Conservation (phyloP, 345 rosid species). For the Citrus trifoliata region DNA sequence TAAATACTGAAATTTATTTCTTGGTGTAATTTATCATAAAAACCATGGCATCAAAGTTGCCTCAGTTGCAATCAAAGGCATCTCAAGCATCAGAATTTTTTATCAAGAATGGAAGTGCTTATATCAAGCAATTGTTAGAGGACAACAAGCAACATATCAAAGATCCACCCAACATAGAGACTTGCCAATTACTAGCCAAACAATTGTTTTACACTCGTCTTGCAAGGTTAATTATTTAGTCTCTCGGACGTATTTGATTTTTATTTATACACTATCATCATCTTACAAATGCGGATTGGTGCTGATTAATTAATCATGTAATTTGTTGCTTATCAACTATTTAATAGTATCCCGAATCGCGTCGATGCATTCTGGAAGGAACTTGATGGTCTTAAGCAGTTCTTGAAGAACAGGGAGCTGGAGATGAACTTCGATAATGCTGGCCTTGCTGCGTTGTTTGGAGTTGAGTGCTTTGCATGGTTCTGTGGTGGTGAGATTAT, state of each 20-base stretch:
- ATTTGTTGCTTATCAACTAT: background rate
- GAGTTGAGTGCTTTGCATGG: constrained; percentile 53
- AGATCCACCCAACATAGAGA: constrained; percentile 37
- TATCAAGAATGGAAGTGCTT: constrained; percentile 40
- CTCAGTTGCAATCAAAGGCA: constrained; percentile 36
- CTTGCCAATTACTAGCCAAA: constrained; percentile 35
- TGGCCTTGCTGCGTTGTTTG: constrained; percentile 47
- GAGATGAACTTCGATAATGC: constrained; percentile 48
- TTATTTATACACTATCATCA: too few species aligned
- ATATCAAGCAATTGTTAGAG: constrained; percentile 39
- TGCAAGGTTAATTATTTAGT: constrained; percentile 31
- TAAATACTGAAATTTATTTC: background rate
- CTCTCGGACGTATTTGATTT: too few species aligned
- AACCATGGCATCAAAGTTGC: constrained; percentile 39
- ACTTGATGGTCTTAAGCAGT: constrained; percentile 29
- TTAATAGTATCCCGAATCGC: constrained; percentile 33
- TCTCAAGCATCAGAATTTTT: constrained; percentile 28
- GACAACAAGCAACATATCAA: constrained; percentile 40
- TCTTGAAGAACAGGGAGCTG: constrained; percentile 31
- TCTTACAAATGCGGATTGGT: too few species aligned
- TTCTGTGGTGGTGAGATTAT: constrained; percentile 46
- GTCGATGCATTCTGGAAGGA: constrained; percentile 49
- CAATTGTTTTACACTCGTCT: constrained; percentile 45
- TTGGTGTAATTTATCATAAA: background rate
- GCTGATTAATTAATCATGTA: background rate